Evolutionary conservation across 495 filamentous ascomycete species (phyloP).

Genomic region (Ramalina intermedia): DNA sequence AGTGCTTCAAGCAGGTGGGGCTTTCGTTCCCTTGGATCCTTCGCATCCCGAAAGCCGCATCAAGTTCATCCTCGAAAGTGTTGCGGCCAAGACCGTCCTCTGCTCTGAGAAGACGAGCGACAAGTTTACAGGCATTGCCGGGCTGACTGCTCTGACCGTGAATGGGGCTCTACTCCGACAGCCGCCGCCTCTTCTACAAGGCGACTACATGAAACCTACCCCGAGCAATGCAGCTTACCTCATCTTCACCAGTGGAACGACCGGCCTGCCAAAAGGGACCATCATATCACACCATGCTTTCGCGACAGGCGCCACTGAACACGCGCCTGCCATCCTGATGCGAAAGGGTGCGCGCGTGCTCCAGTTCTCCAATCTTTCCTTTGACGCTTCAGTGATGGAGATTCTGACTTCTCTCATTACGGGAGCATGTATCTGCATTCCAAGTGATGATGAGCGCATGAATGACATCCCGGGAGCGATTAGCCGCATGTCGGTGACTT

Average conservation of each 20-base stretch:
- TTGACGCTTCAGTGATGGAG: conserved; percentile 37
- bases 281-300: conserved; percentile 42
- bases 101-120: conserved; percentile 1
- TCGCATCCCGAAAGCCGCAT: conserved; percentile 20
- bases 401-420: conserved; percentile 33
- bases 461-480: conserved; percentile 21
- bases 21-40: conserved; percentile 30
- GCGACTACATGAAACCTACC: not conserved
- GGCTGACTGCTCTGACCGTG: conserved; percentile 2
- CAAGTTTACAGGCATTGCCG: conserved; percentile 3
- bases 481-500: conserved; percentile 19
- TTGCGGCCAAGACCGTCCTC: conserved; percentile 11
- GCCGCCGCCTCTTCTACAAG: not conserved
- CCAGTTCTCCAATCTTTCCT: conserved; percentile 38
- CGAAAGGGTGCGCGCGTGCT: conserved; percentile 27
- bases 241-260: conserved; percentile 54
- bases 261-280: conserved; percentile 55
- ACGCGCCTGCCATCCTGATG: conserved; percentile 27
- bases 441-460: conserved; percentile 26
- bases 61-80: conserved; percentile 12
- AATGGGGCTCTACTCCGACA: not conserved
- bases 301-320: conserved; percentile 6
- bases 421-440: conserved; percentile 38
- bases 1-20: conserved; percentile 20
- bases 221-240: conserved; percentile 30